Evolutionary conservation across 805 yeast species (phyloP), one percentile per base, ranked within the genome.

Genomic region (Schwanniomyces vanrijiae): DNA sequence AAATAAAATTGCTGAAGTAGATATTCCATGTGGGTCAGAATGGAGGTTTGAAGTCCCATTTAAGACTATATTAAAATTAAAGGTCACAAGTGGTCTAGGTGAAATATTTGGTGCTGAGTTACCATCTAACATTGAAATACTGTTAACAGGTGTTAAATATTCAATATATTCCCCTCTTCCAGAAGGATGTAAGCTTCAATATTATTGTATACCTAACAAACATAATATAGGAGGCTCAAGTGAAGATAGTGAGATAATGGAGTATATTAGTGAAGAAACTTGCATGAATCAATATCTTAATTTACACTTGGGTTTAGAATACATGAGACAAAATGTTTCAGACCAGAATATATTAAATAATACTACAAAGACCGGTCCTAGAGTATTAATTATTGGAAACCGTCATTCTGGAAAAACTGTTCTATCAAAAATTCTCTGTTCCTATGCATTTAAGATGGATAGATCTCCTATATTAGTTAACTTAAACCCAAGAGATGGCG

Each of bases 41-140:
- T 87, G 95, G 94, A 71, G 95, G 44, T 77, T 87, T 52, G 94
- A 88, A 59, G 80, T 87, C 3, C 82, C 77, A 0, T 73, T 74
- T 50, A 75, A 74, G 38, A 71, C 79, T 14, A 66, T 68, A 16
- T 59, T 87, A 33, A 72, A 69, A n/a, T 58, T 87, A 39, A 80
- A 72, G 54, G 73, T 83, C 9, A 48, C 66, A 2, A 68, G 72
- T 2, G 99, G 99, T 3, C 76, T 83, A 2, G 96, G 89, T 1
- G 99, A 94, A 68, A 79, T 90, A 8, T 89, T 86, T 65, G 99
- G 99, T 20, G 89, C 97, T 2, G 99, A 94, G 62, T 77, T 94
- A 20, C 88, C 97, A 2, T 71, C 76, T 37, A 88, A 86, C 48
- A 73, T 77, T 0, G 87, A 82, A 19, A 37, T 69, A 28, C 62